Base-by-base conservation (phyloP, 257 asterid genomes). In the Striga asiatica region DNA sequence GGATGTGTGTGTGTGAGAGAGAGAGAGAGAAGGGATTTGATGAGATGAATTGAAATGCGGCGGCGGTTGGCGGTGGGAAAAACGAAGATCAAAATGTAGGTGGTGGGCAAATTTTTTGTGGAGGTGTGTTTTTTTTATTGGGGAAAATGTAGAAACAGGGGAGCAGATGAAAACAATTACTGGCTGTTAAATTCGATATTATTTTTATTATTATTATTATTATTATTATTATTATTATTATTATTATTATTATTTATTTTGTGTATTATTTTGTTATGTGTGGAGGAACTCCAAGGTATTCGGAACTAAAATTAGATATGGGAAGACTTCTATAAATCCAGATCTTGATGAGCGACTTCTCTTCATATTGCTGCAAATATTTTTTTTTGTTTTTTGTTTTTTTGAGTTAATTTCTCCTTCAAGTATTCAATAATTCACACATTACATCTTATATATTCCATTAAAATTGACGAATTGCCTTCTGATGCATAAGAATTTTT, bases 281-380 rank as follows among this genome's bases (percentile, higher is more conserved):
- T 43, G 54, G 58, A 60, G 53, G 47, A 37, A 61, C 3, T 43
- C 70, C 74, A 17, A 34, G 3, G 50, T 37, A 69, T 51, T 69
- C 70, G 63, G 75, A 37, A 24, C 62, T 0, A 27, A 1, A 49
- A 29, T 12, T 27, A 46, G 54, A 41, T 24, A 28, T 4, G 22
- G 8, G 54, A 42, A 28, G 22, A 10, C 12, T 23, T 8, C 2
- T 23, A 45, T 58, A 19, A 46, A 16, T 59, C 65, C 16, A 27
- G 47, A 35, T 47, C 65, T 45, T 16, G 5, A n/a, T n/a, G n/a
- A n/a, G 21, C 19, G 43, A 58, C 11, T 25, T 24, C 23, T 50
- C 50, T 41, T 10, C 41, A 24, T 42, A n/a, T n/a, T n/a, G 12
- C 21, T 28, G 48, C 19, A 14, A 48, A 35, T 7, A 34, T n/a